These are phyloP conservation scores for Blastobotrys elegans DNA, from an alignment of 1,139 yeast genomes.

Conservation along the genomic window DNA sequence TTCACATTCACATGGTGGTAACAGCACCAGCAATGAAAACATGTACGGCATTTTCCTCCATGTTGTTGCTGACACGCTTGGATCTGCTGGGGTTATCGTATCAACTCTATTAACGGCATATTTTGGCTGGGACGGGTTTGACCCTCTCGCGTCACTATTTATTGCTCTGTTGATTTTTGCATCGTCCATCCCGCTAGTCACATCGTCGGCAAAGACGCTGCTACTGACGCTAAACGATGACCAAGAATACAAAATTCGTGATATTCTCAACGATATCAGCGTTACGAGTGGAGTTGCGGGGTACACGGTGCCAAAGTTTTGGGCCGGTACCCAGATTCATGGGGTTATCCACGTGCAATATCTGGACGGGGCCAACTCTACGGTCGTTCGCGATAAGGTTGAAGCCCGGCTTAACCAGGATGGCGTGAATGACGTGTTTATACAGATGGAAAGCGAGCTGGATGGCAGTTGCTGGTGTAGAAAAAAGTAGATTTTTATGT, in stretches of 20 bases:
- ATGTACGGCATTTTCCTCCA: constrained; percentile 94
- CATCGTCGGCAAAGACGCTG: constrained; percentile 72
- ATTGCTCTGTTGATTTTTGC: constrained; percentile 75
- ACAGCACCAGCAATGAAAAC: constrained; percentile 56
- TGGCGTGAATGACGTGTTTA: constrained; percentile 34
- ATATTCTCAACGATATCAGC: constrained; percentile 60
- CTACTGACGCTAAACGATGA: constrained; percentile 54
- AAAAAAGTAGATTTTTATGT: background rate
- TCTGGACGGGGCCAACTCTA: constrained; percentile 60
- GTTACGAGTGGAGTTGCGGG: constrained; percentile 76
- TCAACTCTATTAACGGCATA: constrained; percentile 57
- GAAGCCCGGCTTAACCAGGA: constrained; percentile 39
- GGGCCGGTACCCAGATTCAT: constrained; percentile 52
- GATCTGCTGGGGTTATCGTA: constrained; percentile 91
- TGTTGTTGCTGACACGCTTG: constrained; percentile 89
- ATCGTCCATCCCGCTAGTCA: constrained; percentile 79
- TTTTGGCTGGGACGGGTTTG: constrained; percentile 60
- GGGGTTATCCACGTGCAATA: constrained; percentile 61
- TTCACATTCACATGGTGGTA: constrained; percentile 20
- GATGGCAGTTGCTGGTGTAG: constrained; percentile 36
- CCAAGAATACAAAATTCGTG: constrained; percentile 58
- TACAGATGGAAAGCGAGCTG: constrained; percentile 37
- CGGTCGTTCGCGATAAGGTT: constrained; percentile 58
- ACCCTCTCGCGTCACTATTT: constrained; percentile 85
- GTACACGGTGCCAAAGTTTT: constrained; percentile 83